Percentiles rank a stretch among this genome's conserved stretches.
Conservation (phyloP, 2,329 filamentous ascomycete genomes). For the Falciphora oryzae region DNA sequence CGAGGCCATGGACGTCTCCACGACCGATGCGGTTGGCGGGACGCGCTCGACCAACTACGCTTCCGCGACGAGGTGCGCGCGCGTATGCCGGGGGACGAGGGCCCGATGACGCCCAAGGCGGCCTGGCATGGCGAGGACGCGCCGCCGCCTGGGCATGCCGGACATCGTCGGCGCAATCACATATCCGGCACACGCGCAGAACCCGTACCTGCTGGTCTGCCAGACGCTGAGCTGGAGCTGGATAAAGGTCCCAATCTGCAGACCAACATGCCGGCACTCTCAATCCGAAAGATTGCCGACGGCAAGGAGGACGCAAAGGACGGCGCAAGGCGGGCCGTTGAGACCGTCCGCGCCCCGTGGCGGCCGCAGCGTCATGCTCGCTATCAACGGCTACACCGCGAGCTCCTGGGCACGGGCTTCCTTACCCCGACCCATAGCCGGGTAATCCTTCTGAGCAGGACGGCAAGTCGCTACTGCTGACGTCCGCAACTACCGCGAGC, state of each 20-base stretch:
- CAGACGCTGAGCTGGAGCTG: constrained; percentile 39
- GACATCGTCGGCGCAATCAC: constrained; percentile 35
- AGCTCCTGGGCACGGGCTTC: constrained; percentile 38
- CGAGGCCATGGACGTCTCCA: constrained; percentile 40
- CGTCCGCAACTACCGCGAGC: too few species aligned
- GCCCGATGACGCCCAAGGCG: constrained; percentile 31
- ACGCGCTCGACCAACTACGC: constrained; percentile 25
- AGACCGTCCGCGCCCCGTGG: constrained; percentile 37
- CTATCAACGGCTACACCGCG: constrained; percentile 48
- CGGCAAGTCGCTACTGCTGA: too few species aligned
- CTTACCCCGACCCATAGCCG: constrained; percentile 63
- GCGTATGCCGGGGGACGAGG: constrained; percentile 21
- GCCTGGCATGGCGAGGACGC: constrained; percentile 29
- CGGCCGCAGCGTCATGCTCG: constrained; percentile 40
- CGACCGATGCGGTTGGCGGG: constrained; percentile 28
- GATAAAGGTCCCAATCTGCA: constrained; percentile 43
- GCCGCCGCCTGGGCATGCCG: constrained; percentile 24
- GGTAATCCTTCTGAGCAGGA: too few species aligned
- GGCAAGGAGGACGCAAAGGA: neutral
- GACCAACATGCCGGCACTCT: constrained; percentile 41
- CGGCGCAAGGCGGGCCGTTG: constrained; percentile 28
- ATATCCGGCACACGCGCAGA: constrained; percentile 42
- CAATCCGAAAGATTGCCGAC: constrained; percentile 16
- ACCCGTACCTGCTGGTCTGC: constrained; percentile 45
- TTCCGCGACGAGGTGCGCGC: constrained; percentile 21